Evolutionary conservation across 2,329 filamentous ascomycete species (phyloP).

Genomic region (Pezicula rhizophila): DNA sequence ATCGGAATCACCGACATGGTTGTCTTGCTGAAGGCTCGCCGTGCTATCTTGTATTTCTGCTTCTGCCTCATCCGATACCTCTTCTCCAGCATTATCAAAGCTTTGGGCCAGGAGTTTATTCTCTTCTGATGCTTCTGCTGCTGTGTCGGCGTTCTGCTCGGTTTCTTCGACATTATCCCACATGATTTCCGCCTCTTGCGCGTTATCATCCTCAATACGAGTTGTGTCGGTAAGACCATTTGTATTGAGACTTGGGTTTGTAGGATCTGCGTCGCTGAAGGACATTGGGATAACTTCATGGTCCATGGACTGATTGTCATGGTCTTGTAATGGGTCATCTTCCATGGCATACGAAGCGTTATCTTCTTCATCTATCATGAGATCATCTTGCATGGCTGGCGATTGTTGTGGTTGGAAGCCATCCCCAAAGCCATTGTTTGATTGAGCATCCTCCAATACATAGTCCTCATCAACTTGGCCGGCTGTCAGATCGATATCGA

Average conservation of each 20-base stretch:
- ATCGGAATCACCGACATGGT: too few relatives aligned
- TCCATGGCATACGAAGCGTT: constrained; percentile 33
- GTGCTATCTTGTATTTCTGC: too few relatives aligned
- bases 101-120: too few relatives aligned
- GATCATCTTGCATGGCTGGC: constrained; percentile 36
- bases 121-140: too few relatives aligned
- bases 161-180: neutral
- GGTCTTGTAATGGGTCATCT: constrained; percentile 22
- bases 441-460: constrained; percentile 45
- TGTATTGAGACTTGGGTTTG: neutral
- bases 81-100: too few relatives aligned
- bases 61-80: too few relatives aligned
- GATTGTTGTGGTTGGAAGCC: constrained; percentile 27
- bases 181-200: neutral
- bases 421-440: constrained; percentile 32
- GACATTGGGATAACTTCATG: constrained; percentile 13
- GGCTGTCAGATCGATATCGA: constrained; percentile 49
- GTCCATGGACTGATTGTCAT: constrained; percentile 17
- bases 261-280: constrained; percentile 2
- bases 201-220: neutral
- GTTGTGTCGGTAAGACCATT: neutral
- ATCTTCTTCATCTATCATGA: constrained; percentile 37
- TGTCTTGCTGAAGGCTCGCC: too few relatives aligned
- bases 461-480: constrained; percentile 44
- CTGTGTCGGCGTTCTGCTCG: neutral